Conservation (phyloP, 2,329 filamentous ascomycete species). For the Claviceps spartinae region DNA sequence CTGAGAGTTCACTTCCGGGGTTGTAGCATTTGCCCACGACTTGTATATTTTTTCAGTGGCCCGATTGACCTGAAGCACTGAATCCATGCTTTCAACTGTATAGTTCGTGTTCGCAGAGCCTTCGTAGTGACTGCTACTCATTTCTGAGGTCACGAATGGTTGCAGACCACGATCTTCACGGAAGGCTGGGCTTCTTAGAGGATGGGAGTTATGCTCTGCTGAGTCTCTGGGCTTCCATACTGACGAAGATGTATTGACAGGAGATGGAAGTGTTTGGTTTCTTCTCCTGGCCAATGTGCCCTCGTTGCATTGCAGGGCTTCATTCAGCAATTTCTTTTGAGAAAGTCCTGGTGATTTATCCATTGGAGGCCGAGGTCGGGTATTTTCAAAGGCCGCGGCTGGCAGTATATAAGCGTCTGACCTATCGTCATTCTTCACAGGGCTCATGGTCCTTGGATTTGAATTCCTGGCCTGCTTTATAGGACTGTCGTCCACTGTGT, state of each 20-base stretch:
- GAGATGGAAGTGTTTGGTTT: background rate
- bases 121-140: background rate
- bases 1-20: constrained; percentile 9
- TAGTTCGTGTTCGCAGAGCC: background rate
- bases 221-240: constrained; percentile 6
- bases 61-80: constrained; percentile 5
- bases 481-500: constrained; percentile 17
- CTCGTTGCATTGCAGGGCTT: background rate
- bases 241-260: constrained; percentile 1
- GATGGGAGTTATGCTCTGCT: background rate
- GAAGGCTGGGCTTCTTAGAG: background rate
- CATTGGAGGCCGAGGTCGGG: background rate
- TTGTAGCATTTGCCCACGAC: constrained; percentile 9
- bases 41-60: constrained; percentile 12
- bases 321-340: background rate
- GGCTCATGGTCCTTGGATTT: background rate
- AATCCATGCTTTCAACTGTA: background rate
- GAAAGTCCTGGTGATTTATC: background rate
- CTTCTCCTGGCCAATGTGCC: constrained; percentile 3
- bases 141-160: background rate
- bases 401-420: constrained; percentile 2
- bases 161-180: background rate
- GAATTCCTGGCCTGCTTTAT: constrained; percentile 9
- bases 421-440: background rate
- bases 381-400: background rate